Evolutionary conservation across 306 rosid species (phyloP).

Genomic region (Malus domestica): ASM211411v1 NC_041801.1:41298501-41299000

Average conservation of each 20-base stretch:
- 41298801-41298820: too few species aligned
- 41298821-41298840: background rate
- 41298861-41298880: too few species aligned
- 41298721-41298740: too few species aligned
- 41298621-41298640: constrained; percentile 86
- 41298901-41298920: background rate
- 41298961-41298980: too few species aligned
- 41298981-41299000: too few species aligned
- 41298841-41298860: background rate
- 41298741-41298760: too few species aligned
- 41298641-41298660: constrained; percentile 70
- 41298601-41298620: constrained; percentile 78
- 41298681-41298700: constrained; percentile 15
- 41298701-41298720: background rate
- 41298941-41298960: background rate
- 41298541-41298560: constrained; percentile 74
- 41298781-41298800: too few species aligned
- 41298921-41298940: background rate
- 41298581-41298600: constrained; percentile 66
- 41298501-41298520: background rate
- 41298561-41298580: constrained; percentile 69
- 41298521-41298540: constrained; percentile 48
- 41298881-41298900: background rate
- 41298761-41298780: too few species aligned
- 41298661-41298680: constrained; percentile 12